Evolutionary conservation across 495 filamentous ascomycete genomes (phyloP).

Genomic region (Letharia columbiana): DNA sequence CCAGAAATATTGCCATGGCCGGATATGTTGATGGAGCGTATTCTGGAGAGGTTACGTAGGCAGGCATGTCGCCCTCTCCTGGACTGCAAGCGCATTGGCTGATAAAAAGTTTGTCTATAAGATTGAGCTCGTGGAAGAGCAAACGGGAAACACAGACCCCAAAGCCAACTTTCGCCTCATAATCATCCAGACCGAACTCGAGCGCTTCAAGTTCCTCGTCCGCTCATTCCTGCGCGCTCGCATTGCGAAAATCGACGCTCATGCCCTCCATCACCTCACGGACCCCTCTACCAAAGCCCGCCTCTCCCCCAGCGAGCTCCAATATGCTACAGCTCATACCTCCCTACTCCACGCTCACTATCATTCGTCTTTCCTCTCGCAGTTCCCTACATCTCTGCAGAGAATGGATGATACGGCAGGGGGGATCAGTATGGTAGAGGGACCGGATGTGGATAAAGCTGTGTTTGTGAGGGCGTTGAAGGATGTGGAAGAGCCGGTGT

Average conservation of each 20-base stretch:
- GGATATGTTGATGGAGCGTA: slow-evolving; percentile 58
- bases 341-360: slow-evolving; percentile 75
- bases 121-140: slow-evolving; percentile 40
- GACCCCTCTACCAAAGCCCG: slow-evolving; percentile 26
- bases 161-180: slow-evolving; percentile 87
- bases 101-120: slow-evolving; percentile 16
- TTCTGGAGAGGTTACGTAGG: slow-evolving; percentile 61
- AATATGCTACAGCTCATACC: slow-evolving; percentile 76
- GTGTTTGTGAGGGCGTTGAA: slow-evolving; percentile 76
- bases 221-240: slow-evolving; percentile 77
- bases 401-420: slow-evolving; percentile 83
- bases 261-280: slow-evolving; percentile 42
- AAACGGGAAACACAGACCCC: slow-evolving; percentile 63
- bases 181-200: slow-evolving; percentile 91
- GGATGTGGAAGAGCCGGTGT: slow-evolving; percentile 48
- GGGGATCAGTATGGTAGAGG: slow-evolving; percentile 84
- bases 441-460: slow-evolving; percentile 68
- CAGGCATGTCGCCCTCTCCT: slow-evolving; percentile 42
- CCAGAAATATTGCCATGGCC: slow-evolving; percentile 75
- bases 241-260: slow-evolving; percentile 57
- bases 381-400: slow-evolving; percentile 68
- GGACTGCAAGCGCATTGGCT: neutral
- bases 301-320: slow-evolving; percentile 64
- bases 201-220: slow-evolving; percentile 83
- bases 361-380: slow-evolving; percentile 64